phyloP scores from a whole-genome alignment of 345 rosid species.

The Durio zibethinus region DNA sequence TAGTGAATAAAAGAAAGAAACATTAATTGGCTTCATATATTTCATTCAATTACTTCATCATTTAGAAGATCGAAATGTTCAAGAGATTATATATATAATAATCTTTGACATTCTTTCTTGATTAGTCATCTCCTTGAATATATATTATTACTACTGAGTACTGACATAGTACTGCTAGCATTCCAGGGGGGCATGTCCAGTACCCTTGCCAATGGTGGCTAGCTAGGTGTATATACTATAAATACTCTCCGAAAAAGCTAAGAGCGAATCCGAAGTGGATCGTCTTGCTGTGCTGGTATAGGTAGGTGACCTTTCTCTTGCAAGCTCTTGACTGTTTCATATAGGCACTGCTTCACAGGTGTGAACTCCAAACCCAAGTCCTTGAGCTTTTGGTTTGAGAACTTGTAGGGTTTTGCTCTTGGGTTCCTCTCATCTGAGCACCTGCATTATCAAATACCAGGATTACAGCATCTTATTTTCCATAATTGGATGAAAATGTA shows the following conservation, averaged over 20 bases:
- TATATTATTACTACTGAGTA: no score
- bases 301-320: conserved; percentile 87
- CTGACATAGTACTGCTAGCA: neutral
- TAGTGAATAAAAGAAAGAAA: no score
- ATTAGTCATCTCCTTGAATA: neutral
- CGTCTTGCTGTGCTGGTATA: conserved; percentile 39
- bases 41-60: neutral
- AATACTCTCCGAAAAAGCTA: neutral
- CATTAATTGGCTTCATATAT: no score
- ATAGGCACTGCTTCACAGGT: conserved; percentile 71
- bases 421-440: conserved; percentile 91
- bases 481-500: neutral
- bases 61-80: neutral
- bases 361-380: conserved; percentile 76
- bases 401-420: conserved; percentile 67
- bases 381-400: conserved; percentile 72
- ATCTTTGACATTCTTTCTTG: no score
- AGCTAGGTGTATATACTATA: no score
- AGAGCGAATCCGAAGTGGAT: neutral
- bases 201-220: no score
- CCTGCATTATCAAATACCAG: conserved; percentile 29
- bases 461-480: neutral
- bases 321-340: conserved; percentile 86
- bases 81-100: no score
- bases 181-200: neutral